A percentile compares a stretch with the other conserved stretches of the same genome.
These are phyloP conservation scores for Pseudoturritis turrita DNA, from an alignment of 345 rosid genomes.

Conservation along the genomic window DNA sequence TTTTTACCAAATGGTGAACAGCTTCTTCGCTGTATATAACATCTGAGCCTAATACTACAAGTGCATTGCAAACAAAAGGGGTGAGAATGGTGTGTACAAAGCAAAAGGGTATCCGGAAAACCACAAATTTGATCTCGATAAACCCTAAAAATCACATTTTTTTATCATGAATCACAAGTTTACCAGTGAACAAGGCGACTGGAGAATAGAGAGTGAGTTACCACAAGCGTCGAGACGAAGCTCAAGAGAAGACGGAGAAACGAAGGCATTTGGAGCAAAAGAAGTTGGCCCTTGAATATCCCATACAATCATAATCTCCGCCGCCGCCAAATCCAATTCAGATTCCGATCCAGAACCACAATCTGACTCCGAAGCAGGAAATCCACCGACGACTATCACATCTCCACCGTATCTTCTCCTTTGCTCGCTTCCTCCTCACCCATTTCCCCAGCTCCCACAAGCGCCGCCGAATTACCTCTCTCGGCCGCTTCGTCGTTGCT, in stretches of 20 bases:
- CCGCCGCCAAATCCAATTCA: slow-evolving; percentile 59
- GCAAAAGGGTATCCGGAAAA: background rate
- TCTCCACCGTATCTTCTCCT: slow-evolving; percentile 34
- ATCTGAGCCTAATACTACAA: slow-evolving; percentile 79
- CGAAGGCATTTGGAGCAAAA: slow-evolving; percentile 67
- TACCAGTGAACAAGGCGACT: slow-evolving; percentile 94
- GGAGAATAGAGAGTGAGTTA: slow-evolving; percentile 66
- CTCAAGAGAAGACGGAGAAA: slow-evolving; percentile 72
- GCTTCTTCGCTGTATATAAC: slow-evolving; percentile 88
- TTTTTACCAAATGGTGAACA: slow-evolving; percentile 67
- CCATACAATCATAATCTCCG: slow-evolving; percentile 87
- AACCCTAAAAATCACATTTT: background rate
- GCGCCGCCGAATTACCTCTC: slow-evolving; percentile 7
- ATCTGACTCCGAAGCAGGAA: slow-evolving; percentile 10
- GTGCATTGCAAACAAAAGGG: background rate
- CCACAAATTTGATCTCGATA: background rate
- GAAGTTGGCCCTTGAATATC: slow-evolving; percentile 82
- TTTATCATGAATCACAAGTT: background rate
- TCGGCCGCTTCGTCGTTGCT: background rate
- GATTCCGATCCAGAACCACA: slow-evolving; percentile 18
- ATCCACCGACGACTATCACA: slow-evolving; percentile 40
- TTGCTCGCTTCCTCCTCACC: slow-evolving; percentile 15
- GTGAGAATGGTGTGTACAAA: background rate
- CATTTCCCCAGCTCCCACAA: background rate
- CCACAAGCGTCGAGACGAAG: slow-evolving; percentile 87